Evolutionary conservation across 129 eudicot species (phyloP), one percentile per base, ranked within the genome.

Genomic region (Rutidosis leptorrhynchoides): DNA sequence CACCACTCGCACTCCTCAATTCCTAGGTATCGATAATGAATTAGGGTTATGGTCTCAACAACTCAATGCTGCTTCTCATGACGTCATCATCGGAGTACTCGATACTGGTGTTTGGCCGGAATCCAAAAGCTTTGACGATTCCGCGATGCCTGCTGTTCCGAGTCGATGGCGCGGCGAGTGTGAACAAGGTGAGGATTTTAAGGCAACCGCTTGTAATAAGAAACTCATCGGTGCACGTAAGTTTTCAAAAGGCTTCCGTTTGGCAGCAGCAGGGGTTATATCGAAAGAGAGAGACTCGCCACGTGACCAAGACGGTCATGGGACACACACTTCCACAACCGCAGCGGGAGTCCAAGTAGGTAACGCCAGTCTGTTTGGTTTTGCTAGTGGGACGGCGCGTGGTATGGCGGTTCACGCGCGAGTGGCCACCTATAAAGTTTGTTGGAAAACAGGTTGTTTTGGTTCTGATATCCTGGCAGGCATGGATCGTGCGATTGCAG

Each of bases 31-130:
- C 0, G 72, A 80, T 3, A 53, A 57, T 0, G 83, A 78, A 40
- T 45, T 74, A 22, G 85, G 83, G 3, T n/a, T 70, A 15, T 69
- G 84, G 97, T 82, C 77, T 3, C 84, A 75, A 16, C 75, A 81
- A 30, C 77, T 73, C 17, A 78, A 80, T 58, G 70, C 59, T 14
- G 85, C 82, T 3, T 56, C 82, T 0, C 72, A 75, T 11, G 95
- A 88, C 35, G 98, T 93, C 19, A 77, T 93, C 2, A 32, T 93
- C 11, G 98, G 96, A 1, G 89, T 93, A 0, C 68, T 93, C 1
- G 98, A 93, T 57, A 87, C 98, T 27, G 96, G 98, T 1, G 82
- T 85, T 5, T 87, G 90, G 88, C 94, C 98, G 0, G 95, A 93
- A 63, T 73, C 84, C 1, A 85, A 33, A 69, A 81, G 87, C 35